Conservation (phyloP, 257 asterid species). For the Solanum raphanifolium region DNA sequence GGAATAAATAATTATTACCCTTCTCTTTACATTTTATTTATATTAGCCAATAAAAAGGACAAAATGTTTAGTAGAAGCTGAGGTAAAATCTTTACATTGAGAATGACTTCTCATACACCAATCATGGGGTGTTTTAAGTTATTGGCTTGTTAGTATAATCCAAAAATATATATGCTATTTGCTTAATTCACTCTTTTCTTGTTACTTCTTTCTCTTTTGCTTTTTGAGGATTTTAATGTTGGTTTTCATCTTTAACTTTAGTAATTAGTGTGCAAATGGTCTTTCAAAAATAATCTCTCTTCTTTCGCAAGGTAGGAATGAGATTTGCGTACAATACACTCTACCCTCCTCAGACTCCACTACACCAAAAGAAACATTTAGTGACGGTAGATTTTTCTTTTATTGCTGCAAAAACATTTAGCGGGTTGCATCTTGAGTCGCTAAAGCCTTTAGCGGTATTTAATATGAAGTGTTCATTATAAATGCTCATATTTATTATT, state of each 20-base stretch:
- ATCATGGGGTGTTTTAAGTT: neutral
- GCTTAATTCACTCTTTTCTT: neutral
- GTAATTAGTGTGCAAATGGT: neutral
- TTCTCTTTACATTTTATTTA: neutral
- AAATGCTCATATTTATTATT: too few relatives aligned
- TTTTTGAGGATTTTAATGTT: neutral
- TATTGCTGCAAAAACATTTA: too few relatives aligned
- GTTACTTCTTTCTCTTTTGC: neutral
- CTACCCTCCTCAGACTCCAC: neutral
- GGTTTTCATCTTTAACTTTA: neutral
- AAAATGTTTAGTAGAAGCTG: neutral
- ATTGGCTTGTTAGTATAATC: neutral
- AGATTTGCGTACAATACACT: too few relatives aligned
- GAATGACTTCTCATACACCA: neutral
- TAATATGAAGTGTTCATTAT: too few relatives aligned
- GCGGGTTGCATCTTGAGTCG: too few relatives aligned
- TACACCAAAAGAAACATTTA: too few relatives aligned
- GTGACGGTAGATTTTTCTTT: too few relatives aligned
- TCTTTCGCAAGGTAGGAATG: too few relatives aligned
- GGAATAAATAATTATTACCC: neutral
- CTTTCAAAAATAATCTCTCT: neutral
- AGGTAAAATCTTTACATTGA: neutral
- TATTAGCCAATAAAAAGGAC: neutral
- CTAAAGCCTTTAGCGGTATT: too few relatives aligned
- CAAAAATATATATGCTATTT: neutral